Percentiles rank a stretch among this genome's conserved stretches.
Evolutionary conservation across 352 stramenopile species (phyloP).

Genomic region (Paralagenidium karlingii): DNA sequence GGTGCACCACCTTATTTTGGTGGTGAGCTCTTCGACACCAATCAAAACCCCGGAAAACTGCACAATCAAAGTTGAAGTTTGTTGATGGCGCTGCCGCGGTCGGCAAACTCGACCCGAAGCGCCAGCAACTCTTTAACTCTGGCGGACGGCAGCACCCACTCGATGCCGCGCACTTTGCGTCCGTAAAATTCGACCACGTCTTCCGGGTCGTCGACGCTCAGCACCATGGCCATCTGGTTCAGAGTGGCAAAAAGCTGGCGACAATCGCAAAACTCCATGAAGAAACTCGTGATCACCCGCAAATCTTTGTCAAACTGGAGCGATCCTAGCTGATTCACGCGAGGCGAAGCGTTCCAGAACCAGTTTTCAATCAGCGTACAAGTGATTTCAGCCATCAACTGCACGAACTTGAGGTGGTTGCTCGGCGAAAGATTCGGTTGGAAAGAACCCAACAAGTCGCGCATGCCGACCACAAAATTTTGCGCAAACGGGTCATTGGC

Average conservation of each 20-base stretch:
- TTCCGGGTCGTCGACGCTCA: conserved; percentile 54
- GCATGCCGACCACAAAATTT: conserved; percentile 49
- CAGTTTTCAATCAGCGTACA: conserved; percentile 46
- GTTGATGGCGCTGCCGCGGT: conserved; percentile 50
- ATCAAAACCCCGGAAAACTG: too few species aligned
- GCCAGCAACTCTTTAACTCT: conserved; percentile 67
- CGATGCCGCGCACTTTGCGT: conserved; percentile 38
- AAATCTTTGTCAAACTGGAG: conserved; percentile 83
- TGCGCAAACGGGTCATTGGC: conserved; percentile 79
- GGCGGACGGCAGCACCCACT: conserved; percentile 50
- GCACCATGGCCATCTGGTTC: conserved; percentile 50
- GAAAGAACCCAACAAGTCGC: conserved; percentile 37
- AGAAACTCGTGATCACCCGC: conserved; percentile 52
- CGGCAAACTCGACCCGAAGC: conserved; percentile 64
- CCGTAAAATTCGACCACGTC: conserved; percentile 73
- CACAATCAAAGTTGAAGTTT: conserved; percentile 45
- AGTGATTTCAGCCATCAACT: conserved; percentile 23
- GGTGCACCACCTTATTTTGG: too few species aligned
- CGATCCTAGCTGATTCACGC: conserved; percentile 71
- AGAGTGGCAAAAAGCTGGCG: conserved; percentile 43
- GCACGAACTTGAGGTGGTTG: conserved; percentile 46
- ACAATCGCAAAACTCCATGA: conserved; percentile 34
- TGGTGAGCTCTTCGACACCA: too few species aligned
- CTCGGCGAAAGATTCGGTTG: conserved; percentile 28
- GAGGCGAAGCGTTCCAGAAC: conserved; percentile 33